Conservation (phyloP, 2,329 filamentous ascomycete genomes). For the Penicillium sumatraense region DNA sequence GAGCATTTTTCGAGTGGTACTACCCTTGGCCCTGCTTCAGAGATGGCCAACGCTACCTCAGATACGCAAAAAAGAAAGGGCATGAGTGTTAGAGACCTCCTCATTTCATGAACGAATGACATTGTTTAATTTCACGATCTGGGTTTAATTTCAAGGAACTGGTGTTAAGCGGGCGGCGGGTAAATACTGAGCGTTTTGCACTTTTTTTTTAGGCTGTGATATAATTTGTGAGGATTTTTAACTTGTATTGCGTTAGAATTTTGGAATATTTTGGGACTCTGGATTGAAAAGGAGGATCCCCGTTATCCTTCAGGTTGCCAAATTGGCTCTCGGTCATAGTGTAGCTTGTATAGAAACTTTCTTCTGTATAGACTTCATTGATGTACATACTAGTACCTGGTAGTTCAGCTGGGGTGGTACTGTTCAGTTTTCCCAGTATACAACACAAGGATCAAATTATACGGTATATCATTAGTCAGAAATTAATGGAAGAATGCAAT, state of each 20-base stretch:
- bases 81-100: constrained; percentile 61
- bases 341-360: neutral
- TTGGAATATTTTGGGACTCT: neutral
- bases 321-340: too few relatives aligned
- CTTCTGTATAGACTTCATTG: too few relatives aligned
- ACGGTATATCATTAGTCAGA: too few relatives aligned
- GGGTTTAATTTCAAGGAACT: neutral
- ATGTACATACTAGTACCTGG: too few relatives aligned
- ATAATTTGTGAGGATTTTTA: neutral
- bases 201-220: neutral
- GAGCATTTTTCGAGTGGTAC: constrained; percentile 23
- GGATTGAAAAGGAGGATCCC: neutral
- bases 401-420: too few relatives aligned
- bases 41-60: constrained; percentile 3
- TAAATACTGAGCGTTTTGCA: neutral
- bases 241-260: neutral
- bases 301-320: neutral
- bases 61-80: constrained; percentile 46
- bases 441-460: too few relatives aligned
- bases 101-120: constrained; percentile 49
- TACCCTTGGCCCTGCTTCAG: constrained; percentile 4
- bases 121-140: constrained; percentile 5
- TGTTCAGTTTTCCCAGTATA: too few relatives aligned
- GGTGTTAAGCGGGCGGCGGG: neutral
- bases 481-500: too few relatives aligned